Percentiles rank a stretch among this genome's conserved stretches.
phyloP scores from a whole-genome alignment of 2,329 filamentous ascomycete species.

The Podosphaera xanthii region DNA sequence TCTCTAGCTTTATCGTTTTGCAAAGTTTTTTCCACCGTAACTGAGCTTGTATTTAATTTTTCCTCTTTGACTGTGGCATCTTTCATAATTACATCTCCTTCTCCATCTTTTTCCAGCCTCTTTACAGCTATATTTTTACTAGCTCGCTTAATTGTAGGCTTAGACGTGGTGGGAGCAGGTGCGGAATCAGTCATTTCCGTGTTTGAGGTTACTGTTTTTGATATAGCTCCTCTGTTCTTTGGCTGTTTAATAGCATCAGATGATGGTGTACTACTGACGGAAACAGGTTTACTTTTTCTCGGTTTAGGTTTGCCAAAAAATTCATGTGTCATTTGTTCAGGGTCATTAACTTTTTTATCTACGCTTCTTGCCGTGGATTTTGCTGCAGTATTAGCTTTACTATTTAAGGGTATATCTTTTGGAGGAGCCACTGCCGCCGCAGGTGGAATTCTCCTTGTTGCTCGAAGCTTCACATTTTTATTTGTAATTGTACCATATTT shows the following conservation, averaged over 20 bases:
- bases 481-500: constrained; percentile 58
- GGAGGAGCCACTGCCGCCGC: constrained; percentile 17
- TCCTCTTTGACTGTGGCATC: constrained; percentile 22
- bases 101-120: constrained; percentile 2
- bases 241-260: constrained; percentile 5
- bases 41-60: constrained; percentile 13
- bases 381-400: constrained; percentile 1
- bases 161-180: constrained; percentile 54
- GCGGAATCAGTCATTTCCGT: constrained; percentile 35
- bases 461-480: constrained; percentile 32
- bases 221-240: constrained; percentile 12
- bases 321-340: too few species aligned
- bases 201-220: constrained; percentile 10
- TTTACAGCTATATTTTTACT: constrained; percentile 17
- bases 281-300: constrained; percentile 5
- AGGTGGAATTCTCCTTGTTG: constrained; percentile 10
- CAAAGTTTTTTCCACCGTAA: constrained; percentile 6
- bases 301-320: constrained; percentile 17
- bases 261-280: too few species aligned
- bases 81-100: constrained; percentile 30
- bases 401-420: constrained; percentile 7
- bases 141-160: constrained; percentile 29
- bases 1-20: constrained; percentile 23
- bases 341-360: constrained; percentile 6
- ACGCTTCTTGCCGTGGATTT: constrained; percentile 3